Evolutionary conservation across 768 basidiomycete species (phyloP).

Genomic region (Russula lepida): DNA sequence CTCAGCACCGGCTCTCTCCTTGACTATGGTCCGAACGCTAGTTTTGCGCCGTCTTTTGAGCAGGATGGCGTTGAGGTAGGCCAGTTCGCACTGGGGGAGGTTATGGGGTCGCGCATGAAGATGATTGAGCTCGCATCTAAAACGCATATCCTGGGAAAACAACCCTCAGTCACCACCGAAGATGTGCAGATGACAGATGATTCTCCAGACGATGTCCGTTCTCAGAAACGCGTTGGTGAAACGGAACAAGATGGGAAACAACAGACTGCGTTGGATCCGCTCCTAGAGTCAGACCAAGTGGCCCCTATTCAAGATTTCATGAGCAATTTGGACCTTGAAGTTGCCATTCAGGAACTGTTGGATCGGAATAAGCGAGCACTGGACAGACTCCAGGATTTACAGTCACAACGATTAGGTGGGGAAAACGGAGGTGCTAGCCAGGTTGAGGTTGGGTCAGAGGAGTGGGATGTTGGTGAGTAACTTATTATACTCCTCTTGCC

Average conservation of each 20-base stretch:
- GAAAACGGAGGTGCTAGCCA: slow-evolving; percentile 36
- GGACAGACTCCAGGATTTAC: slow-evolving; percentile 54
- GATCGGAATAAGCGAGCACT: slow-evolving; percentile 58
- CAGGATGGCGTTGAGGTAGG: slow-evolving; percentile 71
- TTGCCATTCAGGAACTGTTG: slow-evolving; percentile 59
- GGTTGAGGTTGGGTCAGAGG: slow-evolving; percentile 64
- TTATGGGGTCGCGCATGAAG: slow-evolving; percentile 43
- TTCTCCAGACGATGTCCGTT: slow-evolving; percentile 9
- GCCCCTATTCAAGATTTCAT: slow-evolving; percentile 52
- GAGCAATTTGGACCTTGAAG: slow-evolving; percentile 55
- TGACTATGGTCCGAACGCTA: slow-evolving; percentile 68
- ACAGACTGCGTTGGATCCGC: slow-evolving; percentile 39
- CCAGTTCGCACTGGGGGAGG: slow-evolving; percentile 48
- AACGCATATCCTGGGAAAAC: neutral
- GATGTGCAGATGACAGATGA: slow-evolving; percentile 7
- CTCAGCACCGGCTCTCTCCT: slow-evolving; percentile 62
- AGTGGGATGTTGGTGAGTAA: slow-evolving; percentile 70
- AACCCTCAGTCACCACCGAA: neutral
- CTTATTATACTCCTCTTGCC: neutral
- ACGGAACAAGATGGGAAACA: slow-evolving; percentile 24
- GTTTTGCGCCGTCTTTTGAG: slow-evolving; percentile 74
- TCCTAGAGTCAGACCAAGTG: slow-evolving; percentile 51
- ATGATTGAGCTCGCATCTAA: slow-evolving; percentile 27
- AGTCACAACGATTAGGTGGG: slow-evolving; percentile 44
- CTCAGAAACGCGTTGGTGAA: slow-evolving; percentile 17